Conservation (phyloP, 2,329 filamentous ascomycete species). For the Phyllosticta ampelicida region DNA sequence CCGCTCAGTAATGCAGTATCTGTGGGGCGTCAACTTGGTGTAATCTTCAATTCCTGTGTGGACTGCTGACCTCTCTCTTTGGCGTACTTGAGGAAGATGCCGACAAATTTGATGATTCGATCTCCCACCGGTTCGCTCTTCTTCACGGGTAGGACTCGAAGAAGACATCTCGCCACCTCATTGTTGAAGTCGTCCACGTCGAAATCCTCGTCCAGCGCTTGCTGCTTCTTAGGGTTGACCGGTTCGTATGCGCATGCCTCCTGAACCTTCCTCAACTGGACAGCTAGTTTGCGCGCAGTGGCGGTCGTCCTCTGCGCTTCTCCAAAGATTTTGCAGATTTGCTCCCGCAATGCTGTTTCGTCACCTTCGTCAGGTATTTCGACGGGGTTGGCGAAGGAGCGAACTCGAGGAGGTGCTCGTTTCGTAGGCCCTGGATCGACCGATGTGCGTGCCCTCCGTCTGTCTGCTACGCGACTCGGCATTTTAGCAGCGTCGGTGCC, state of each 20-base stretch:
- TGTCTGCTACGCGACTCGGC: constrained; percentile 35
- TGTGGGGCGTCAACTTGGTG: constrained; percentile 5
- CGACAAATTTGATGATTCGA: constrained; percentile 72
- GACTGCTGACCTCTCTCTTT: constrained; percentile 43
- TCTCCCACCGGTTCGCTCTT: constrained; percentile 87
- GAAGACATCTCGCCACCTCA: constrained; percentile 72
- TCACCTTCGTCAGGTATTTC: constrained; percentile 61
- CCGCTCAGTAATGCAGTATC: constrained; percentile 22
- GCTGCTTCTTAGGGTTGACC: constrained; percentile 40
- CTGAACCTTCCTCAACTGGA: constrained; percentile 81
- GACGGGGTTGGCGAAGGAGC: constrained; percentile 28
- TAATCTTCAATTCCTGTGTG: not conserved
- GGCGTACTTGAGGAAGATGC: constrained; percentile 69
- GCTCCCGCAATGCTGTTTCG: constrained; percentile 58
- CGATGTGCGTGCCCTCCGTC: constrained; percentile 28
- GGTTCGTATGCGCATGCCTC: constrained; percentile 62
- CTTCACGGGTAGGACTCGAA: constrained; percentile 76
- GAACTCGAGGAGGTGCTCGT: constrained; percentile 29
- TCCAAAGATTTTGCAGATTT: constrained; percentile 50
- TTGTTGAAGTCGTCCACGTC: constrained; percentile 79
- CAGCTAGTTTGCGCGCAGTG: constrained; percentile 78
- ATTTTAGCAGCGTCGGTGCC: constrained; percentile 21
- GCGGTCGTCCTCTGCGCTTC: constrained; percentile 78
- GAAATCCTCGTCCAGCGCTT: constrained; percentile 51
- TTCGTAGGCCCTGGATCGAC: constrained; percentile 30